phyloP scores from a whole-genome alignment of 768 basidiomycete species.

The Calvatia gigantea region DNA sequence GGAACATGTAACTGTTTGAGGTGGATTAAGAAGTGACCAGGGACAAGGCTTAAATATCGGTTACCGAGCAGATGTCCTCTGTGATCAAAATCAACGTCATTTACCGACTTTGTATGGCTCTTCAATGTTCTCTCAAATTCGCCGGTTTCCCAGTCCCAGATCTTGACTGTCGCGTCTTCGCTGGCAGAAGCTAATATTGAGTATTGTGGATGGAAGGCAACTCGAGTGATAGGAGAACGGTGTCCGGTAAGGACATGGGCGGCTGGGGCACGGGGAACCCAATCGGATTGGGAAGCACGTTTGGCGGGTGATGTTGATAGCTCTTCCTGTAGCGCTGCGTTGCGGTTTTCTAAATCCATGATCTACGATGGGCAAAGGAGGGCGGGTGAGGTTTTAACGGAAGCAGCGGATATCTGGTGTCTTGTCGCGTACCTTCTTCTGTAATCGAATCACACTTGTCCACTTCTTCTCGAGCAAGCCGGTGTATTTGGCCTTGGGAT shows the following conservation, averaged over 20 bases:
- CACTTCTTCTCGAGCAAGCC: slow-evolving; percentile 96
- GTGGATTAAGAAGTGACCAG: neutral
- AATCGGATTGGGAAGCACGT: slow-evolving; percentile 69
- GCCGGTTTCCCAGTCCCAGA: slow-evolving; percentile 97
- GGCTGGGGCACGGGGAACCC: slow-evolving; percentile 86
- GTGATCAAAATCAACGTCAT: slow-evolving; percentile 85
- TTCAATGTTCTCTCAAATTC: slow-evolving; percentile 91
- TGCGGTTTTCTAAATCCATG: slow-evolving; percentile 89
- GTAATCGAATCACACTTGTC: slow-evolving; percentile 93
- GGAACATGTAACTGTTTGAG: slow-evolving; percentile 57
- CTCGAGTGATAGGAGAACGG: slow-evolving; percentile 68
- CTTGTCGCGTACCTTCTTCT: slow-evolving; percentile 72
- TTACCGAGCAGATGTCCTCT: slow-evolving; percentile 80
- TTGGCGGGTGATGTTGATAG: slow-evolving; percentile 44
- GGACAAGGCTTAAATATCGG: slow-evolving; percentile 18
- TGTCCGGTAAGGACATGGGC: slow-evolving; percentile 76
- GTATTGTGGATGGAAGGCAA: slow-evolving; percentile 86
- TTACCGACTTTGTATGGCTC: slow-evolving; percentile 86
- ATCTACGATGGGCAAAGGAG: slow-evolving; percentile 48
- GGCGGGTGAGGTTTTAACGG: slow-evolving; percentile 1
- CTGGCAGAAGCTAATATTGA: slow-evolving; percentile 81
- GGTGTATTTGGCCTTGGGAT: slow-evolving; percentile 82
- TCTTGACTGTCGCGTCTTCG: slow-evolving; percentile 86
- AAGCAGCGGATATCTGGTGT: neutral
- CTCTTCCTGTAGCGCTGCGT: slow-evolving; percentile 76